Percentiles rank a stretch among this genome's conserved stretches.
Conservation (phyloP, 768 basidiomycete genomes). For the Hygrocybe coccinea region DNA sequence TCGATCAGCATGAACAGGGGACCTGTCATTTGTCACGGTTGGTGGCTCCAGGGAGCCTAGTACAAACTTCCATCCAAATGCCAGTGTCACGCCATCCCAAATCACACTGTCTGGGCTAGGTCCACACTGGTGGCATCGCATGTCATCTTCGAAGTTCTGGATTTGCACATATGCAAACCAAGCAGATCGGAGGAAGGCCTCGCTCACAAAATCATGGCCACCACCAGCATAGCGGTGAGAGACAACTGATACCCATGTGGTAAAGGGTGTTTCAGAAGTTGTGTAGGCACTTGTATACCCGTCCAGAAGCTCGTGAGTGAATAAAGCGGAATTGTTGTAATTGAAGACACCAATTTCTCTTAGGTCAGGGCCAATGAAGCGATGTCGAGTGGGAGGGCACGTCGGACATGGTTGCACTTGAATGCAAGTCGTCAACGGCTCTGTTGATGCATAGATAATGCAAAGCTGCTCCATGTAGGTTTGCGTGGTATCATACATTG, state of each 20-base stretch:
- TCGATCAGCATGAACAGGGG: background rate
- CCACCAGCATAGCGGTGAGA: background rate
- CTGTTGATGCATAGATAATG: background rate
- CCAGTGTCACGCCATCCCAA: constrained; percentile 21
- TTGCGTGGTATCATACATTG: background rate
- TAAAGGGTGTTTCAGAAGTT: constrained; percentile 27
- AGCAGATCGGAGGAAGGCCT: background rate
- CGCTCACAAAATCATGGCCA: background rate
- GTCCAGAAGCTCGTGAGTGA: constrained; percentile 32
- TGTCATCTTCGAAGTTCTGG: constrained; percentile 10
- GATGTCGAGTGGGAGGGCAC: constrained; percentile 6
- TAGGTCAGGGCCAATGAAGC: constrained; percentile 30
- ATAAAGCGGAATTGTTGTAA: constrained; percentile 27
- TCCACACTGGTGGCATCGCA: constrained; percentile 19
- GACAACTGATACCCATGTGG: background rate
- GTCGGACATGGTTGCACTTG: background rate
- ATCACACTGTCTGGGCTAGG: constrained; percentile 15
- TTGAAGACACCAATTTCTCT: constrained; percentile 30
- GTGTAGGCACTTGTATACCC: constrained; percentile 31
- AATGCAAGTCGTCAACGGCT: background rate
- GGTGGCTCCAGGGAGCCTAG: constrained; percentile 9
- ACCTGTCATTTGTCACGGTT: background rate
- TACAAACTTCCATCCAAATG: constrained; percentile 15
- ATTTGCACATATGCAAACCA: constrained; percentile 2
- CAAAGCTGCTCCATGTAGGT: background rate